phyloP scores from a whole-genome alignment of 257 asterid genomes.

The Forsythia suspensa region DNA sequence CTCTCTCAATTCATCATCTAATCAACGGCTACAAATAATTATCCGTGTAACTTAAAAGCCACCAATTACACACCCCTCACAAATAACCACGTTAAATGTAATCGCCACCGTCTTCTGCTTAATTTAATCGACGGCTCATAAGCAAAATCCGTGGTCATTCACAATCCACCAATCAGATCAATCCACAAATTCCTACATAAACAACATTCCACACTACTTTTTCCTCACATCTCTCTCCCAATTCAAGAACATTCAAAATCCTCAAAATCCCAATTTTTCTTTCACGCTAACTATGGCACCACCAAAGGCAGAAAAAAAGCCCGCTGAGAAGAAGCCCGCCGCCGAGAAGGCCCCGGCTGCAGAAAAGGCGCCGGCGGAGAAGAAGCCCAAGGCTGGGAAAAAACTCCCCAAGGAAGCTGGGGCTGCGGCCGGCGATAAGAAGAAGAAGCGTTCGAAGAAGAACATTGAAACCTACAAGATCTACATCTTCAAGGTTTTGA shows the following conservation, averaged over 20 bases:
- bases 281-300: constrained; percentile 14
- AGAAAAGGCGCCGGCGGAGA: constrained; percentile 22
- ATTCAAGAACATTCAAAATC: not conserved
- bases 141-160: not conserved
- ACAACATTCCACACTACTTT: not conserved
- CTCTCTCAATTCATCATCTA: not conserved
- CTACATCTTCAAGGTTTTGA: constrained; percentile 30
- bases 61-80: not conserved
- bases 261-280: not conserved
- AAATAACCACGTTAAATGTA: not conserved
- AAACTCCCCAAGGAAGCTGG: constrained; percentile 21
- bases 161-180: constrained; percentile 11
- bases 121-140: not conserved
- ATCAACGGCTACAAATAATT: constrained; percentile 4
- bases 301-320: constrained; percentile 24
- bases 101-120: not conserved
- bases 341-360: constrained; percentile 23
- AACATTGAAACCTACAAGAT: constrained; percentile 26
- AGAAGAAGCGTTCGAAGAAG: constrained; percentile 29
- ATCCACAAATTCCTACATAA: constrained; percentile 10
- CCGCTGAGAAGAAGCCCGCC: constrained; percentile 29
- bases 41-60: not conserved
- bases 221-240: not conserved
- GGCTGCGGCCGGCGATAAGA: constrained; percentile 13
- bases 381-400: constrained; percentile 26